A percentile compares a stretch with the other conserved stretches of the same genome.
Evolutionary conservation across 352 stramenopile genomes (phyloP).

Genomic region (Saprolegnia parasitica): DNA sequence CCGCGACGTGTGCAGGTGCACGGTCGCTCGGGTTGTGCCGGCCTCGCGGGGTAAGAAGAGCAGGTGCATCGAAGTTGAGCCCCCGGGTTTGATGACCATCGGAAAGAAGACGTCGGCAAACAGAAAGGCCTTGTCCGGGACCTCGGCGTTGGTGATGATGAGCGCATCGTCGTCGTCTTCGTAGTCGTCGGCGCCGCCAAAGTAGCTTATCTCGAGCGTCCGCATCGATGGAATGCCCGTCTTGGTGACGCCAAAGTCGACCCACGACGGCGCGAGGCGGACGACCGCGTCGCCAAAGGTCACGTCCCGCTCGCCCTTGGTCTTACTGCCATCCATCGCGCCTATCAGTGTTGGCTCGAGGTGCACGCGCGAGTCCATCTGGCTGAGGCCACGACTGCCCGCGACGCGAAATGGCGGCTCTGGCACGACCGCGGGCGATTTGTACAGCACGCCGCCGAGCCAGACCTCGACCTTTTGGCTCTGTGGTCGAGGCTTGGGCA

Average conservation of each 20-base stretch:
- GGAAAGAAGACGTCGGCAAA: constrained; percentile 10
- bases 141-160: not conserved
- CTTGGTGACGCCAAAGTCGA: constrained; percentile 21
- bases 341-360: not conserved
- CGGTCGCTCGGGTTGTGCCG: not conserved
- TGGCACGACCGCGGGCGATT: not conserved
- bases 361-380: not conserved
- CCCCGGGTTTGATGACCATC: not conserved
- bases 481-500: constrained; percentile 10
- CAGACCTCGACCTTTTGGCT: constrained; percentile 12
- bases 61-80: not conserved
- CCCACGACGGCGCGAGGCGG: not conserved
- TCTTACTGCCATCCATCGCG: too few species aligned
- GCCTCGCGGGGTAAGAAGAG: constrained; percentile 15
- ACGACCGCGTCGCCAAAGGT: constrained; percentile 17
- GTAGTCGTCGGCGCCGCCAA: not conserved
- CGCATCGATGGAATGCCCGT: constrained; percentile 4
- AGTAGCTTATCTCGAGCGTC: constrained; percentile 13
- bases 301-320: not conserved
- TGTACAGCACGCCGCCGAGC: constrained; percentile 24
- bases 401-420: not conserved
- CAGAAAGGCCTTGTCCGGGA: constrained; percentile 18
- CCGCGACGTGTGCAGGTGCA: constrained; percentile 16
- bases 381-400: not conserved
- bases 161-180: not conserved